Base-by-base conservation (phyloP, 176 grass and related monocot species). In the Musa itinerans region DNA sequence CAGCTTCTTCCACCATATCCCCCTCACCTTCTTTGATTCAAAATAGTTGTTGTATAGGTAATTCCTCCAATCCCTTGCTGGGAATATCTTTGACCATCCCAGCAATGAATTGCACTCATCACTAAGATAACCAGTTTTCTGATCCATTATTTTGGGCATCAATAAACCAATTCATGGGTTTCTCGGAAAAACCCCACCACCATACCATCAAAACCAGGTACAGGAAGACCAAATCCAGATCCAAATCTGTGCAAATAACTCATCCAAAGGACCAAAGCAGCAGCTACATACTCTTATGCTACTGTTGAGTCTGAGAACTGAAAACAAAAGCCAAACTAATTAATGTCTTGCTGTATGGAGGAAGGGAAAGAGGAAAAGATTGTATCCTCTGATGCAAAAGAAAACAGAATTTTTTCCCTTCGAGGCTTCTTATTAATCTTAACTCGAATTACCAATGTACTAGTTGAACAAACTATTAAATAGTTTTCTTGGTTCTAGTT, bases 31-130 rank as follows among this genome's bases (percentile, higher is more conserved):
- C 4, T 43, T 89, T 27, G 79, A 68, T 2, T 54, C 79, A 24
- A 90, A 73, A 79, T 85, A 92, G 78, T 78, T 73, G 77, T 63
- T 85, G 61, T 43, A 82, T 10, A 90, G 68, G 50, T 93, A 88
- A 53, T 69, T 54, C 76, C 72, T 73, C 85, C 86, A 89, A 71
- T 65, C 79, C 51, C 82, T 76, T 54, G 48, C 53, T 69, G 81
- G 63, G 78, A 91, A 79, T 67, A 93, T 89, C 72, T 85, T 88
- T 76, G 86, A 82, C 72, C 85, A 61, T 17, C 74, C 62, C 65
- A 76, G 49, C 73, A 54, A 79, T 10, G 83, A 61, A 24, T 83
- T 87, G 61, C 66, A 61, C 65, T 83, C 83, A 59, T 74, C 82
- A 74, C 81, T 76, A 43, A 80, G 10, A 54, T 76, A 76, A 52